Evolutionary conservation across 1,284 basidiomycete genomes (phyloP), one percentile per base, ranked within the genome.

Genomic region (Flammula alnicola): DNA sequence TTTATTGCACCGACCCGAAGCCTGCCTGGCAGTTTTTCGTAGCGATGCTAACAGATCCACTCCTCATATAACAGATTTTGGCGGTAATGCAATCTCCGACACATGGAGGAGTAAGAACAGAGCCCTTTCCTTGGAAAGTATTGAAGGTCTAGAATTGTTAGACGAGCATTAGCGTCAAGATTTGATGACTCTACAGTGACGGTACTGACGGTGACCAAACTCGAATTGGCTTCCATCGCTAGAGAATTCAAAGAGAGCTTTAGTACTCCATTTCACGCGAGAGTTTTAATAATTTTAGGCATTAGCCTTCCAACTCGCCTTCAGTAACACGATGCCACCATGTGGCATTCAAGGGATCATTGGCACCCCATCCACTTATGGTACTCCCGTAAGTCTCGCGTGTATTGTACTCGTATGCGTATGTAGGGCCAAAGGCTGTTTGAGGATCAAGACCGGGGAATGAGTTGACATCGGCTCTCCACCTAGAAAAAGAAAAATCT

Each of bases 291-390:
- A 20, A 14, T 8, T 27, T 30, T 37, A 29, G 16, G 25, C 19
- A 27, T 7, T 16, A n/a, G n/a, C 8, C 33, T 22, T 22, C 19
- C 7, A 11, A 25, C 72, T 53, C 50, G 83, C 86, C 79, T 70
- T 92, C 88, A 3, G 91, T 92, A 32, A 92, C 81, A 20, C 69
- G 77, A 59, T 91, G 88, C 88, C 89, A 93, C 83, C 87, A 93
- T 4, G 90, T 91, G 12, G 86, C 88, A 58, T 93, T 93, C 49
- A 93, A 67, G 0, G 90, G 89, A 53, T 88, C 88, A 40, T 75
- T 73, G 4, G 67, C 61, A 5, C 78, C 76, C 91, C 91, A 93
- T 14, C 70, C 71, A 0, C 74, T 60, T 43, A 91, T 81, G 54
- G 71, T 81, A 38, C 63, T 64, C 22, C 86, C 87, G 52, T 91